Evolutionary conservation across 2,329 filamentous ascomycete genomes (phyloP).

Genomic region (Calonectria pteridis): DNA sequence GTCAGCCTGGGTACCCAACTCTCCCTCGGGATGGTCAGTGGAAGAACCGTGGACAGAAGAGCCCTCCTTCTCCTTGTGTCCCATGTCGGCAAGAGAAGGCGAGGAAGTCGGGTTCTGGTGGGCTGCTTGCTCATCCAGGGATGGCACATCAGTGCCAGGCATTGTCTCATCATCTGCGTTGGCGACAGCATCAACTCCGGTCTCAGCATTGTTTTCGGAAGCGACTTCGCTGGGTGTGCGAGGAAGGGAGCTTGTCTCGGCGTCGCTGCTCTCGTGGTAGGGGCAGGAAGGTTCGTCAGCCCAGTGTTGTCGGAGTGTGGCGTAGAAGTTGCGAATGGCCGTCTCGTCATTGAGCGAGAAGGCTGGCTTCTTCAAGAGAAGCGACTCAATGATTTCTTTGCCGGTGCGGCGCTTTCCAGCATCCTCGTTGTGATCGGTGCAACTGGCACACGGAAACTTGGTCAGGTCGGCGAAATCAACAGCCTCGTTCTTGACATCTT

Average conservation of each 20-base stretch:
- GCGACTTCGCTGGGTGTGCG: not conserved
- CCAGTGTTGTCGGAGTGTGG: not conserved
- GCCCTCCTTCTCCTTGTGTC: not conserved
- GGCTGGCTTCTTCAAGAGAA: not conserved
- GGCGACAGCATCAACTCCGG: not conserved
- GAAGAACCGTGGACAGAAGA: not conserved
- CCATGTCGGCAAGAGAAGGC: not conserved
- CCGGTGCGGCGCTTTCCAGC: not conserved
- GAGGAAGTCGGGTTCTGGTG: not conserved
- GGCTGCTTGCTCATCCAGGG: not conserved
- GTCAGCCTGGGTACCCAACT: not conserved
- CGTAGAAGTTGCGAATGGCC: not conserved
- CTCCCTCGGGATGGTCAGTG: not conserved
- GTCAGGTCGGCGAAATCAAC: slow-evolving; percentile 24
- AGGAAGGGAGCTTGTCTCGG: not conserved
- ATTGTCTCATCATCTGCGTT: not conserved
- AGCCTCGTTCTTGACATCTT: not conserved
- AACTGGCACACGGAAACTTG: not conserved
- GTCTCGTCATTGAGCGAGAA: not conserved
- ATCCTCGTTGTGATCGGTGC: not conserved
- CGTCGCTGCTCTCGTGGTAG: not conserved
- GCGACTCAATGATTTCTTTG: not conserved
- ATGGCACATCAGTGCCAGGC: not conserved
- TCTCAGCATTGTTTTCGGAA: not conserved
- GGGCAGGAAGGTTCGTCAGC: not conserved